phyloP scores from a whole-genome alignment of 495 filamentous ascomycete genomes.

The Talaromyces liani region DNA sequence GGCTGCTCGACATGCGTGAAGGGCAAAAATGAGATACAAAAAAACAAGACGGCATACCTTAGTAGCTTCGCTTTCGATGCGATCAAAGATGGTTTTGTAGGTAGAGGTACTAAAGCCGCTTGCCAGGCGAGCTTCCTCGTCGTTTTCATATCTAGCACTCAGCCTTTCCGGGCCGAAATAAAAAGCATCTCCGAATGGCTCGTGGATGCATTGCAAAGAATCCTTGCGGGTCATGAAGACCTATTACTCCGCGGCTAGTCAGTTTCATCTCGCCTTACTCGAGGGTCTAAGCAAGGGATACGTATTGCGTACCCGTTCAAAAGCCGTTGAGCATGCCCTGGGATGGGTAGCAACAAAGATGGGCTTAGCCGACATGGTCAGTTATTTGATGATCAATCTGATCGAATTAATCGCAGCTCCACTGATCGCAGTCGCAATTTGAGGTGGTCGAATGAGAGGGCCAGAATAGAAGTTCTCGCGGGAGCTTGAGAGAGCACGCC shows the following conservation, averaged over 20 bases:
- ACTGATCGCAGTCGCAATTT: background rate
- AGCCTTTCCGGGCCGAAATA: slow-evolving; percentile 91
- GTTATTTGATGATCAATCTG: background rate
- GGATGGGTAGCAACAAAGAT: slow-evolving; percentile 94
- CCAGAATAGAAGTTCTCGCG: background rate
- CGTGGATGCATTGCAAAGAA: slow-evolving; percentile 75
- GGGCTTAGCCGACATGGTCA: slow-evolving; percentile 64
- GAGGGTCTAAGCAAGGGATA: background rate
- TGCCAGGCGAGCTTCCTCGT: slow-evolving; percentile 57
- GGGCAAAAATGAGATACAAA: slow-evolving; percentile 4
- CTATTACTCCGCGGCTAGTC: slow-evolving; percentile 32
- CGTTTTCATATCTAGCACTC: slow-evolving; percentile 63
- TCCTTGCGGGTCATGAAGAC: slow-evolving; percentile 92
- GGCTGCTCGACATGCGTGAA: background rate
- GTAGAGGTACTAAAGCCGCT: slow-evolving; percentile 74
- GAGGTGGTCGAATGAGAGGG: background rate
- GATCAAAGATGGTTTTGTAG: slow-evolving; percentile 67
- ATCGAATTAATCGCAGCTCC: background rate
- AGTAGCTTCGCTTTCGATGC: slow-evolving; percentile 55
- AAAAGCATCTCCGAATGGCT: slow-evolving; percentile 94
- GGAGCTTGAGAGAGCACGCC: background rate
- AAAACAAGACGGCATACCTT: slow-evolving; percentile 49
- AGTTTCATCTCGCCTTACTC: background rate
- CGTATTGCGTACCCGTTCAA: slow-evolving; percentile 65
- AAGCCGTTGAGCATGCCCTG: slow-evolving; percentile 88